Evolutionary conservation across 257 asterid species (phyloP), one percentile per base, ranked within the genome.

Genomic region (Echium plantagineum): DNA sequence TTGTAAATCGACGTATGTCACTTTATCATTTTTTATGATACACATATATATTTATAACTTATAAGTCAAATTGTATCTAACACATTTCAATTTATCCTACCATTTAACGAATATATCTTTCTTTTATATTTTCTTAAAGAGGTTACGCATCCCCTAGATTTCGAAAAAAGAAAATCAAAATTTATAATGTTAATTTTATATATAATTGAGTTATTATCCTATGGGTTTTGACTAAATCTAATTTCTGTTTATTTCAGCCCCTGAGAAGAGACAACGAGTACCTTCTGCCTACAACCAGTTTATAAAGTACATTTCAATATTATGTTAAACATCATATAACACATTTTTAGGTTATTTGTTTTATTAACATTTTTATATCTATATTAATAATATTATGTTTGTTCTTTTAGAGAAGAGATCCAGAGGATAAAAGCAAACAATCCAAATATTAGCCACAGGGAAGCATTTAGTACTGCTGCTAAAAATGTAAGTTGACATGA

Each of bases 241-340:
- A 2, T 19, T n/a, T 7, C 12, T 42, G 22, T 22, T 19, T 62
- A 54, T 72, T 53, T 46, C 94, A 88, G 96, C 96, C 61, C 96
- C 96, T 21, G 96, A 88, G 86, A 88, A 88, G 79, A 77, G 96
- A 70, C 94, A 85, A 71, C 80, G 96, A 47, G 90, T 88, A 32
- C 96, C 96, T 48, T 88, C 96, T 62, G 94, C 96, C 24, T 88
- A 88, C 80, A 88, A 88, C 73, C 96, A 88, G 78, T 88, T 88
- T 86, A 88, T 88, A 74, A 88, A 85, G 94, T 88, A 47, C 15
- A 60, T 62, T 57, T 49, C 2, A 26, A 17, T 31, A 19, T 60
- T 60, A 42, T 24, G 31, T 57, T 30, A 9, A 28, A 35, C 30
- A 32, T 53, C 9, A 58, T 3, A 5, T 0, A n/a, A 6, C 5